Evolutionary conservation across 148 eudicot species (phyloP).

Genomic region (Agrostemma githago): DNA sequence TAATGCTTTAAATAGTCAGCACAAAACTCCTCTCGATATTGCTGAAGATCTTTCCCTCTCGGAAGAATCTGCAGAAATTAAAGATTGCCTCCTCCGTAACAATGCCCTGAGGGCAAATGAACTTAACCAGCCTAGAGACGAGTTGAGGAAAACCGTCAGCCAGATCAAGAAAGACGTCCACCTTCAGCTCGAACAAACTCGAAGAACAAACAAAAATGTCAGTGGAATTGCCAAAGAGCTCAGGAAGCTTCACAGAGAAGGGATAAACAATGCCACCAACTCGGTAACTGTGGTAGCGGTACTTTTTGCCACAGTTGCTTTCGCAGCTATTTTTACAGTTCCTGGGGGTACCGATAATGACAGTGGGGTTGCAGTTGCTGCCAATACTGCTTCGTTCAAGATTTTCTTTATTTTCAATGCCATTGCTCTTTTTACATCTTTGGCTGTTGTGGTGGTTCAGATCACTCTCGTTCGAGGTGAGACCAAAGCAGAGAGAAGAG

Average conservation of each 20-base stretch:
- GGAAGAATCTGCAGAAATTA: constrained; percentile 68
- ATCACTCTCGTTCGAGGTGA: constrained; percentile 79
- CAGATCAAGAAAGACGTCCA: constrained; percentile 82
- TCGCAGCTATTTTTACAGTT: constrained; percentile 83
- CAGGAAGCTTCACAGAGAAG: constrained; percentile 76
- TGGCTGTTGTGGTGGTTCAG: constrained; percentile 91
- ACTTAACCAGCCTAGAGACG: constrained; percentile 82
- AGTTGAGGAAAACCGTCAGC: constrained; percentile 73
- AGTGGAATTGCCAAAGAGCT: constrained; percentile 78
- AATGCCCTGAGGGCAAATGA: constrained; percentile 79
- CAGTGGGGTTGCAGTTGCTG: constrained; percentile 58
- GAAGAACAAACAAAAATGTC: constrained; percentile 62
- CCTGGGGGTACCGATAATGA: constrained; percentile 60
- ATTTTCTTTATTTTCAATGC: constrained; percentile 83
- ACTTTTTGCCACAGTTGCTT: constrained; percentile 84
- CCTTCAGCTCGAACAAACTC: constrained; percentile 73
- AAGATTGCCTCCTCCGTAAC: constrained; percentile 36
- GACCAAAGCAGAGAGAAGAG: constrained; percentile 68
- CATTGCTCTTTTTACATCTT: constrained; percentile 72
- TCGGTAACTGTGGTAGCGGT: constrained; percentile 84
- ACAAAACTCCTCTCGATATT: constrained; percentile 78
- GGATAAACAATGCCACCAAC: constrained; percentile 88
- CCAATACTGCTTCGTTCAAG: constrained; percentile 44
- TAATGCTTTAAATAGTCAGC: constrained; percentile 64
- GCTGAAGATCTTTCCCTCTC: constrained; percentile 79